Evolutionary conservation across 768 basidiomycete species (phyloP), one percentile per base, ranked within the genome.

Genomic region (Auricularia auricula-judae): DNA sequence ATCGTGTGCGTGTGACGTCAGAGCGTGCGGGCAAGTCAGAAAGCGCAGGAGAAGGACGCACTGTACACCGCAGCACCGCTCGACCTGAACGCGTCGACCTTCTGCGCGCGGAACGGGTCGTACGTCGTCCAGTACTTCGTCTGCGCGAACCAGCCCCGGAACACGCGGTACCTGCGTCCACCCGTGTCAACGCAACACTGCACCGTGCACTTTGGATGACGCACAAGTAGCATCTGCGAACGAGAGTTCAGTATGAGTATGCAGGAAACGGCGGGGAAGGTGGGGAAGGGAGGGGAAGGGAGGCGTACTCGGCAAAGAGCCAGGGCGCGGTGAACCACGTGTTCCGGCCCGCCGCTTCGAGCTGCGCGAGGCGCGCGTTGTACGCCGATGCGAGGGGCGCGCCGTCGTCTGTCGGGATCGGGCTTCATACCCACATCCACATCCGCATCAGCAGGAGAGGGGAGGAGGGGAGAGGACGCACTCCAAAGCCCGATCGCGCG

Each of bases 271-370:
- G 23, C 23, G 2, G 23, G 23, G 2, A 29, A 29, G 23, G 23
- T 2, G 23, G 23, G 23, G 23, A 29, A 29, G 23, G 23, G 23
- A 23, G 23, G 23, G 23, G 23, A 23, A 23, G 23, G 66, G 71
- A 62, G 63, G 76, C 88, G 68, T 77, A 97, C 87, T 98, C 96
- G 64, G 93, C 93, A 73, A 81, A 98, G n/a, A 99, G 80, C 96
- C 96, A 99, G 1, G 94, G 92, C 4, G 91, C 85, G 7, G 84
- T 89, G 72, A 92, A 93, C 96, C 96, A 99, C 0, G 88, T 89
- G 66, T 86, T 81, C 69, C 80, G 78, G 3, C 74, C 72, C 1
- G 78, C 72, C 34, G 77, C 73, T 0, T 76, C 76, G 1, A 90
- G 79, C 0, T 74, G 72, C 4, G 73, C 73, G 12, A 99, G 78